A percentile compares a stretch with the other conserved stretches of the same genome.
phyloP scores from a whole-genome alignment of 352 stramenopile species.

The Blastocystis sp. region DNA sequence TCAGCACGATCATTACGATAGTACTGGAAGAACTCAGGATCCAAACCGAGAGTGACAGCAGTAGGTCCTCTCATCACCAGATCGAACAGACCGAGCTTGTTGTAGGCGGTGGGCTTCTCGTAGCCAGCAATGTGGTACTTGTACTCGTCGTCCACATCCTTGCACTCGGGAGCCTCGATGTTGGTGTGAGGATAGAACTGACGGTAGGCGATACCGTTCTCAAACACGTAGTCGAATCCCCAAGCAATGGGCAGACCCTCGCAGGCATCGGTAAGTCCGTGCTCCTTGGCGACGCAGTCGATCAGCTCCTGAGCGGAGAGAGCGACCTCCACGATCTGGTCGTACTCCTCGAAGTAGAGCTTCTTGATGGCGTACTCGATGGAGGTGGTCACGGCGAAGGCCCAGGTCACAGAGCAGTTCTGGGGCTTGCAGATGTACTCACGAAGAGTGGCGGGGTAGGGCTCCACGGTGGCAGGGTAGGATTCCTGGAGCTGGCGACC shows the following conservation, averaged over 20 bases:
- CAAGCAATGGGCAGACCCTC: background rate
- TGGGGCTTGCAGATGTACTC: background rate
- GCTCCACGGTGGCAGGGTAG: no score
- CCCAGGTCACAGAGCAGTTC: background rate
- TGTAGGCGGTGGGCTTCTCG: background rate
- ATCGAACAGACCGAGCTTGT: constrained; percentile 26
- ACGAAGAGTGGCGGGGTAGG: background rate
- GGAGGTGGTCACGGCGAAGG: background rate
- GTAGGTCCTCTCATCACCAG: background rate
- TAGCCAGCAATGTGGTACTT: constrained; percentile 3
- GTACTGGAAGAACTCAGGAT: constrained; percentile 6
- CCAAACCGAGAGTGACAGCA: background rate
- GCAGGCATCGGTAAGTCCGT: background rate
- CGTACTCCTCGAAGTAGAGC: background rate
- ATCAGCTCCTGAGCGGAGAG: constrained; percentile 8
- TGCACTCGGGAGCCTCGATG: background rate
- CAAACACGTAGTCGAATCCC: background rate
- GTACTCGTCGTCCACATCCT: background rate
- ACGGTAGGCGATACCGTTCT: background rate
- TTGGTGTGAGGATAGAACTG: constrained; percentile 6
- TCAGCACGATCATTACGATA: background rate
- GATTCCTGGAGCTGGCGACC: no score
- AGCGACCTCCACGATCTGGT: background rate
- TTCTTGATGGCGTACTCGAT: constrained; percentile 20
- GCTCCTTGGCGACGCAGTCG: background rate